These are phyloP conservation scores for Chaetoscypha palmicola DNA, from an alignment of 2,329 filamentous ascomycete species.

Conservation along the genomic window DNA sequence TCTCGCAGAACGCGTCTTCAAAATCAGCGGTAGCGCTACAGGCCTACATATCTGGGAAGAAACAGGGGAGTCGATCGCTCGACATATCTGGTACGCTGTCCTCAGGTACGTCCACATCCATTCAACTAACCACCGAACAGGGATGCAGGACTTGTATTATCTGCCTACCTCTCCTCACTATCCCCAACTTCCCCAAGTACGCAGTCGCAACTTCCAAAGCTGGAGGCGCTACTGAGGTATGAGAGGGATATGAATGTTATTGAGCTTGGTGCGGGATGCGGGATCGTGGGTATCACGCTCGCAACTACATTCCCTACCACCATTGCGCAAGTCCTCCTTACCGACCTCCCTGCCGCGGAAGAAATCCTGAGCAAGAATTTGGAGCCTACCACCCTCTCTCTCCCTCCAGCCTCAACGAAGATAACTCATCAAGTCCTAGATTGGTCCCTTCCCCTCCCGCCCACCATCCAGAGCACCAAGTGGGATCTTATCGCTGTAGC, in stretches of 20 bases:
- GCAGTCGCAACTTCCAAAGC: constrained; percentile 10
- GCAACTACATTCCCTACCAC: constrained; percentile 30
- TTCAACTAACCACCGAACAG: constrained; percentile 20
- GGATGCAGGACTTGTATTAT: constrained; percentile 34
- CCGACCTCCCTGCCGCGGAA: constrained; percentile 57
- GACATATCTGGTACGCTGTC: constrained; percentile 56
- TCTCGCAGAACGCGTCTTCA: constrained; percentile 23
- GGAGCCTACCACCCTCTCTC: not conserved
- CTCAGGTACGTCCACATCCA: constrained; percentile 17
- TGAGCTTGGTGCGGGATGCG: constrained; percentile 63
- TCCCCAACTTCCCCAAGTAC: not conserved
- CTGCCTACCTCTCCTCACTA: constrained; percentile 29
- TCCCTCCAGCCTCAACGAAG: constrained; percentile 1
- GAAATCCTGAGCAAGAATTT: constrained; percentile 51
- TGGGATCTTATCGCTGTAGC: constrained; percentile 58
- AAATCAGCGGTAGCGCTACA: not conserved
- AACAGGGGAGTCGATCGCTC: constrained; percentile 64
- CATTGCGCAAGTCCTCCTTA: constrained; percentile 45
- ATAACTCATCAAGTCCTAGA: constrained; percentile 46
- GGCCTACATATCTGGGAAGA: constrained; percentile 53
- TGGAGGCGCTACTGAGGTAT: constrained; percentile 14
- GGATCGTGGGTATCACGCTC: constrained; percentile 60
- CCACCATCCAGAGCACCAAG: constrained; percentile 25
- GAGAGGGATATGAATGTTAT: constrained; percentile 41
- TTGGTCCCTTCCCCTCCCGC: constrained; percentile 49